Conservation (phyloP, 129 eudicot species). For the Daucus carota region DH1_v3.0 NC_030384.2:47153001-47153500, state of each 20-base stretch:
- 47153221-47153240: slow-evolving; percentile 8
- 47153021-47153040: background rate
- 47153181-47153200: slow-evolving; percentile 17
- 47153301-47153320: background rate
- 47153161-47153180: slow-evolving; percentile 11
- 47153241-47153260: background rate
- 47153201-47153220: slow-evolving; percentile 18
- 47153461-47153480: background rate
- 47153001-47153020: background rate
- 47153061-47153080: slow-evolving; percentile 2
- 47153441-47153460: background rate
- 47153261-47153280: background rate
- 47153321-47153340: background rate
- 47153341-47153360: background rate
- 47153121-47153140: background rate
- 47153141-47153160: background rate
- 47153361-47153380: background rate
- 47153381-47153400: slow-evolving; percentile 4
- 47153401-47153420: background rate
- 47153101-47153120: background rate
- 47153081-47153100: background rate
- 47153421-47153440: background rate
- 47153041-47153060: background rate
- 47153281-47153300: background rate
- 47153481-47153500: background rate